These are phyloP conservation scores for Colletotrichum eleusines DNA, from an alignment of 2,329 filamentous ascomycete genomes.

Conservation along the genomic window DNA sequence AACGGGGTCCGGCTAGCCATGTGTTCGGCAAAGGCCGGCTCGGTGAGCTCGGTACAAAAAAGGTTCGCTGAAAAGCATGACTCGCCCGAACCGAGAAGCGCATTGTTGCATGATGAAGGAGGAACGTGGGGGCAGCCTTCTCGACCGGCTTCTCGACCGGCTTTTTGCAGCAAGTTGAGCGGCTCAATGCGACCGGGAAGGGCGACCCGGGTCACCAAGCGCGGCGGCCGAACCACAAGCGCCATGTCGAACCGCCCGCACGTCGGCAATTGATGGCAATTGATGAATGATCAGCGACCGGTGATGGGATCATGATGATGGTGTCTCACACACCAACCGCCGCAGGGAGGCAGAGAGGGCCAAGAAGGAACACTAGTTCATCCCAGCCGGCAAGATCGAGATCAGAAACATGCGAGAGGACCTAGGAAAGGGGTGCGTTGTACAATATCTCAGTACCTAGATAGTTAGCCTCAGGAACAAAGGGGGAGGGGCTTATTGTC, in stretches of 20 bases:
- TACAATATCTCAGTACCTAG: too few species aligned
- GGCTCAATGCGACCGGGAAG: slow-evolving; percentile 5
- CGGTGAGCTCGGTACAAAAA: slow-evolving; percentile 17
- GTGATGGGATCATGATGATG: background rate
- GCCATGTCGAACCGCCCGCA: background rate
- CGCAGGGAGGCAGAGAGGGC: background rate
- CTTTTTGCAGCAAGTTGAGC: background rate
- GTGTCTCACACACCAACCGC: slow-evolving; percentile 13
- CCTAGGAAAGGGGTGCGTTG: background rate
- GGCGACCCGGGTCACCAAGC: background rate
- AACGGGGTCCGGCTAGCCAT: background rate
- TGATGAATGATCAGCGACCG: background rate
- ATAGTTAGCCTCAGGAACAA: slow-evolving; percentile 24
- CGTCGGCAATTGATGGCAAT: background rate
- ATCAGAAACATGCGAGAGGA: background rate
- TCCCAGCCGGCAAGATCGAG: slow-evolving; percentile 16
- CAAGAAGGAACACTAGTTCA: background rate
- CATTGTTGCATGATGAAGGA: background rate
- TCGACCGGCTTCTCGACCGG: too few species aligned
- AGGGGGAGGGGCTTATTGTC: background rate
- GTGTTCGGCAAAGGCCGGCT: too few species aligned
- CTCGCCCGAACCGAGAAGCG: background rate
- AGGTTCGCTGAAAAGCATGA: slow-evolving; percentile 16
- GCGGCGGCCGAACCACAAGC: background rate
- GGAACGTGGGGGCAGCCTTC: background rate